Evolutionary conservation across 495 filamentous ascomycete genomes (phyloP).

Genomic region (Aspergillus egyptiacus): DNA sequence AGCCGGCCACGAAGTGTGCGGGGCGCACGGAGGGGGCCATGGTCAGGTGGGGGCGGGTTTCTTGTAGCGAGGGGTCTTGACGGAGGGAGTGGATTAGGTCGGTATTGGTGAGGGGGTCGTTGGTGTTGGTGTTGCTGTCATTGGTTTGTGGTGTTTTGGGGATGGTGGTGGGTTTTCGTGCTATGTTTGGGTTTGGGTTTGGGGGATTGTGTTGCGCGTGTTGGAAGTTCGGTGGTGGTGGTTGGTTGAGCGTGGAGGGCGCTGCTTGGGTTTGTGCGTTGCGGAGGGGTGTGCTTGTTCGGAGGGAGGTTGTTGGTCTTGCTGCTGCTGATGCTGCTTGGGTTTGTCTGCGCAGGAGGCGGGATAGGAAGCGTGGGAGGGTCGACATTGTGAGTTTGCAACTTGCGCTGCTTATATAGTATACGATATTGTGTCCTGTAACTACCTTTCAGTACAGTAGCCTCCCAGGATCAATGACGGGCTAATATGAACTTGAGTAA

Average conservation of each 20-base stretch:
- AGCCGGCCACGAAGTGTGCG: slow-evolving; percentile 35
- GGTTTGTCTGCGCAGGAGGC: slow-evolving; percentile 6
- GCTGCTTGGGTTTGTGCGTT: slow-evolving; percentile 12
- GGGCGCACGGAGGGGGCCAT: slow-evolving; percentile 28
- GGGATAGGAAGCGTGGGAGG: background rate
- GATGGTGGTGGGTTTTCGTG: background rate
- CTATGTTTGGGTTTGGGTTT: background rate
- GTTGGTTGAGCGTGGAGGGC: slow-evolving; percentile 1
- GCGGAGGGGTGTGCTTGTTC: slow-evolving; percentile 2
- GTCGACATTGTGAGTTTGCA: background rate
- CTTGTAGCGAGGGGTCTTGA: slow-evolving; percentile 54
- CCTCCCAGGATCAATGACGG: too few relatives aligned
- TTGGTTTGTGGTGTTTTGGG: slow-evolving; percentile 39
- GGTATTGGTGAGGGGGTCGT: slow-evolving; percentile 65
- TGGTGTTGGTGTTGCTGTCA: slow-evolving; percentile 18
- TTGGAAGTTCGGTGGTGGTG: slow-evolving; percentile 3
- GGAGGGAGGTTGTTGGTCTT: background rate
- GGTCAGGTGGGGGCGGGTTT: slow-evolving; percentile 59
- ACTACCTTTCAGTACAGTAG: background rate
- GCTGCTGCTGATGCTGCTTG: background rate
- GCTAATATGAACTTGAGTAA: too few relatives aligned
- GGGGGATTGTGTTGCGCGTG: background rate
- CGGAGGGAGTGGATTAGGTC: slow-evolving; percentile 64
- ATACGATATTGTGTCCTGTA: too few relatives aligned
- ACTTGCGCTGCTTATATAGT: too few relatives aligned